These are phyloP conservation scores for Marchantia paleacea DNA, from an alignment of 225 moss, liverwort and hornwort species.

Conservation along the genomic window DNA sequence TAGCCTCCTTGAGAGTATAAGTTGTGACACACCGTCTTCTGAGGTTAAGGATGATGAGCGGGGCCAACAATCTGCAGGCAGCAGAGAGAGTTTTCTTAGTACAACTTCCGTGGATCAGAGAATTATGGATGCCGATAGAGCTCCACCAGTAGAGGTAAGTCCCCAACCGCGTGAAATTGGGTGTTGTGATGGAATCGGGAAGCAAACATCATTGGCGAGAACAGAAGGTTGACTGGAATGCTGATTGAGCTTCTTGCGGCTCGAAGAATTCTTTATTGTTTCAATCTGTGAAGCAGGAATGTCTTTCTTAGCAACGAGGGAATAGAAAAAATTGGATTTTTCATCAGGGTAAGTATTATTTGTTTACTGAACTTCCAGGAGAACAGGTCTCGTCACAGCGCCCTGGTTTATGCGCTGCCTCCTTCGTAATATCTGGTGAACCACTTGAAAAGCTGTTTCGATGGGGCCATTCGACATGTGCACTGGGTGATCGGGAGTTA, in stretches of 20 bases:
- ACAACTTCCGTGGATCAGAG: not conserved
- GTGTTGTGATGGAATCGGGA: not conserved
- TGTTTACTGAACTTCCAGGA: conserved; percentile 26
- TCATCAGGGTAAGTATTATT: conserved; percentile 3
- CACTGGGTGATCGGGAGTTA: conserved; percentile 14
- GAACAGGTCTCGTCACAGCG: conserved; percentile 1
- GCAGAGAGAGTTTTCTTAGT: not conserved
- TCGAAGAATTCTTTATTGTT: too few species aligned
- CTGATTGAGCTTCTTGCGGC: not conserved
- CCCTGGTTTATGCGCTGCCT: conserved; percentile 53
- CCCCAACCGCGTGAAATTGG: not conserved
- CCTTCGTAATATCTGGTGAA: conserved; percentile 48
- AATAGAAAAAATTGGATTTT: not conserved
- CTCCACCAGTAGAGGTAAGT: not conserved
- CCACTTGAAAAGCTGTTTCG: conserved; percentile 51
- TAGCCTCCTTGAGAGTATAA: conserved; percentile 16
- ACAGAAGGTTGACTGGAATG: conserved; percentile 11
- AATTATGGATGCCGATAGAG: not conserved
- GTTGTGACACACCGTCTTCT: not conserved
- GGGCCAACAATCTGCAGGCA: not conserved
- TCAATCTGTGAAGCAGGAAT: too few species aligned
- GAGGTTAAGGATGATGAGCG: not conserved
- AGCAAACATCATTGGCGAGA: not conserved
- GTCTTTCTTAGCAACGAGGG: not conserved
- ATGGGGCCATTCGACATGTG: conserved; percentile 82